Conservation (phyloP, 345 rosid species). For the Syzygium grande region DNA sequence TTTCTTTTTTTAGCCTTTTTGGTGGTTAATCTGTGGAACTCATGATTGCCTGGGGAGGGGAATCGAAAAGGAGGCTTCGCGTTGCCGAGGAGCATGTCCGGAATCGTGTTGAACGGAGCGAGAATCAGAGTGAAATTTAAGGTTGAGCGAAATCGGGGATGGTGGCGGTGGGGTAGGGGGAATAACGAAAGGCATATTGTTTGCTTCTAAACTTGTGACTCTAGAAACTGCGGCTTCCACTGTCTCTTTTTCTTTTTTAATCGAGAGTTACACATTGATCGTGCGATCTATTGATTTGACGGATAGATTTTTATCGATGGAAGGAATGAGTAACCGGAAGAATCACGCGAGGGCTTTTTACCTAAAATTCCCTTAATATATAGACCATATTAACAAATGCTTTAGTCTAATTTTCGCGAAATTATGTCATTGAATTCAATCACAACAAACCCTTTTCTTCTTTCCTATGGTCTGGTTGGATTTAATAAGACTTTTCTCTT, state of each 20-base stretch:
- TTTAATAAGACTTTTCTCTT: background rate
- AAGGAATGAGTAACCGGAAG: background rate
- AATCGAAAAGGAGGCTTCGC: background rate
- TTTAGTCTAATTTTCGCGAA: background rate
- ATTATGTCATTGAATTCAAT: background rate
- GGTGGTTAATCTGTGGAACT: background rate
- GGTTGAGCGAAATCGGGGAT: background rate
- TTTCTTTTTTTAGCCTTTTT: background rate
- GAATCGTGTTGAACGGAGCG: background rate
- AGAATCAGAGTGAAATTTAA: background rate
- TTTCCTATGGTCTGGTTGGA: background rate
- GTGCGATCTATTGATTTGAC: background rate
- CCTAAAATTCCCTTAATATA: background rate
- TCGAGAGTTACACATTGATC: background rate
- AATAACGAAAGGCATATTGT: background rate
- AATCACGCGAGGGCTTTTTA: background rate
- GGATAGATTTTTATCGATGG: background rate
- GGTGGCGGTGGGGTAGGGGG: background rate
- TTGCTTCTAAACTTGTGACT: background rate
- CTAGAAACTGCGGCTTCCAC: background rate
- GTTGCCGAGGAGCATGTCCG: background rate
- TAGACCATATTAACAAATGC: background rate
- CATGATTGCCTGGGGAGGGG: background rate
- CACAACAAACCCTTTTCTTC: background rate
- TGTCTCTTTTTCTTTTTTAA: background rate